phyloP scores from a whole-genome alignment of 441 rosid genomes.

The Viola pubescens region DNA sequence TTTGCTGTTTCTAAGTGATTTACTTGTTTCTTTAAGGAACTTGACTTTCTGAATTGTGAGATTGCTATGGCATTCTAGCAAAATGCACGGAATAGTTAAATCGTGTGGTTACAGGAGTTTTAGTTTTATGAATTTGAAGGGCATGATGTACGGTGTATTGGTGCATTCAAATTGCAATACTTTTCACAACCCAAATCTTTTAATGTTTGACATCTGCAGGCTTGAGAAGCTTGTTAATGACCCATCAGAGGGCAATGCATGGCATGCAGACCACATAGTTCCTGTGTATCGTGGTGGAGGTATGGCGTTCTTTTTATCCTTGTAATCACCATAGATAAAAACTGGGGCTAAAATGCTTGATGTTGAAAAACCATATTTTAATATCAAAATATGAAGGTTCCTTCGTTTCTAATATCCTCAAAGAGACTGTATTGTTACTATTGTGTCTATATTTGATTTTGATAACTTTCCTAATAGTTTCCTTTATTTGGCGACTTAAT shows the following conservation, averaged over 20 bases:
- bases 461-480: too few relatives aligned
- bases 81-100: background rate
- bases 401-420: too few relatives aligned
- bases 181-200: slow-evolving; percentile 7
- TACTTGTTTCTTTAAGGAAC: background rate
- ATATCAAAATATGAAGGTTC: too few relatives aligned
- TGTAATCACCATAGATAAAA: too few relatives aligned
- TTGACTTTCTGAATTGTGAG: background rate
- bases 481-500: too few relatives aligned
- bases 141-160: background rate
- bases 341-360: too few relatives aligned
- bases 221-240: slow-evolving; percentile 65
- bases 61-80: slow-evolving; percentile 2
- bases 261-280: slow-evolving; percentile 94
- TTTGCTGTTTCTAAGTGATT: slow-evolving; percentile 3
- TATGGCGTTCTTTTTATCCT: slow-evolving; percentile 15
- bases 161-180: slow-evolving; percentile 3
- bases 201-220: slow-evolving; percentile 35
- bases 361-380: too few relatives aligned
- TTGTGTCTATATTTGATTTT: too few relatives aligned
- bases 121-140: too few relatives aligned
- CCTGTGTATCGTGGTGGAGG: slow-evolving; percentile 97
- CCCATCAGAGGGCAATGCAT: slow-evolving; percentile 83
- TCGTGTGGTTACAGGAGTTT: too few relatives aligned
- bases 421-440: too few relatives aligned